These are phyloP conservation scores for Aegilops speltoides DNA, from an alignment of 176 grass and related monocot genomes.

Conservation along the genomic window DNA sequence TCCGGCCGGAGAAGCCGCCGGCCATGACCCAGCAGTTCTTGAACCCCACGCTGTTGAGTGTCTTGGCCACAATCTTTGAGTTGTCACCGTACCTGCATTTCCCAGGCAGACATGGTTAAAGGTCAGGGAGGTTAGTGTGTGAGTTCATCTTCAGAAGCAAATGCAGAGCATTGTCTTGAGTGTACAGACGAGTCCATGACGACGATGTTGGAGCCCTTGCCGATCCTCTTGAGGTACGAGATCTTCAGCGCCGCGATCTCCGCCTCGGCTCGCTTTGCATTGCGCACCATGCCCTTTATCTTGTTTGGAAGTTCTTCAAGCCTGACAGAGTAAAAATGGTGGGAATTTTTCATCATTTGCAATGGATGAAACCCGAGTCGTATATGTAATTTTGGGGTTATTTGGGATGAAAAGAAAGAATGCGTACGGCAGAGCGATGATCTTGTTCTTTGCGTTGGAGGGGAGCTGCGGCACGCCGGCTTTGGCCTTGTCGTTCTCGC, in stretches of 20 bases:
- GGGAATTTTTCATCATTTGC: too few relatives aligned
- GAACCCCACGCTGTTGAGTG: conserved; percentile 65
- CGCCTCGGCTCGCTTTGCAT: conserved; percentile 64
- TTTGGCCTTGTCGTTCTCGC: conserved; percentile 90
- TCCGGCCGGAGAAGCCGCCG: conserved; percentile 79
- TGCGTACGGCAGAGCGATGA: conserved; percentile 73
- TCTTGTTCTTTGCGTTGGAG: conserved; percentile 60
- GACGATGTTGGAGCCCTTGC: conserved; percentile 80
- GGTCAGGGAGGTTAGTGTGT: background rate
- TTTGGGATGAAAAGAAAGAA: background rate
- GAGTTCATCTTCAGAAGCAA: background rate
- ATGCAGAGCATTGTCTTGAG: background rate
- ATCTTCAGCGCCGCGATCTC: conserved; percentile 89
- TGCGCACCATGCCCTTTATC: conserved; percentile 75
- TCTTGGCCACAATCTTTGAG: conserved; percentile 71
- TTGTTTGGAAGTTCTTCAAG: conserved; percentile 82
- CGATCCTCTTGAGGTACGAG: conserved; percentile 77
- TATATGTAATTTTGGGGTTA: background rate
- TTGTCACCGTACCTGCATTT: conserved; percentile 63
- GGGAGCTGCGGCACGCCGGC: conserved; percentile 84
- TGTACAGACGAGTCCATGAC: conserved; percentile 88
- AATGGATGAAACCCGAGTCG: background rate
- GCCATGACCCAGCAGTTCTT: conserved; percentile 82
- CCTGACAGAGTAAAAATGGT: background rate
- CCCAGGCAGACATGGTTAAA: background rate